phyloP scores from a whole-genome alignment of 2,329 filamentous ascomycete species.

The Paramyrothecium roridum region DNA sequence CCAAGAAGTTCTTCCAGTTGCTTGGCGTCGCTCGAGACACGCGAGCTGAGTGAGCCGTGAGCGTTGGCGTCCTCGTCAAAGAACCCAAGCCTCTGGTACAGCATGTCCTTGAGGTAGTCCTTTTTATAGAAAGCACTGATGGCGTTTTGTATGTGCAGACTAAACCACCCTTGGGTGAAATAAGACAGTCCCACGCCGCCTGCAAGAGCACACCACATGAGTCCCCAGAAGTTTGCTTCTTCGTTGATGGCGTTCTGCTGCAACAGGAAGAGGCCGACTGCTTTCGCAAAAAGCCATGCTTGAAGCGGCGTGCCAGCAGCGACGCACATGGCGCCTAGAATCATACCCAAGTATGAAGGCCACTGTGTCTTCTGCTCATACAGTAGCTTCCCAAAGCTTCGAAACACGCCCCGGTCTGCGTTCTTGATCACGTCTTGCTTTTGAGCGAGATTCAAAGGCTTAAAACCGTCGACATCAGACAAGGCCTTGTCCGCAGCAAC shows the following conservation, averaged over 20 bases:
- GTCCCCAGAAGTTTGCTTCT: constrained; percentile 21
- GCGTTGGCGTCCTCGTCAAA: constrained; percentile 26
- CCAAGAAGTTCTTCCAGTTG: constrained; percentile 27
- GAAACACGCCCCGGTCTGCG: constrained; percentile 1
- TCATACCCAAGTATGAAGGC: constrained; percentile 17
- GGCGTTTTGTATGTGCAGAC: constrained; percentile 6
- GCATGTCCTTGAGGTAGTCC: constrained; percentile 23
- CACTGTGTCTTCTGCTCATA: constrained; percentile 15
- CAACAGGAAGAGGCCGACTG: constrained; percentile 19
- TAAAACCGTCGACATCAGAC: no score
- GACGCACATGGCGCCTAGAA: constrained; percentile 19
- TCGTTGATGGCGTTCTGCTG: constrained; percentile 21
- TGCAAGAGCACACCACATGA: constrained; percentile 27
- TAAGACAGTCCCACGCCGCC: constrained; percentile 22
- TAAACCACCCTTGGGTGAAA: constrained; percentile 17
- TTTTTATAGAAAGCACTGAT: constrained; percentile 18
- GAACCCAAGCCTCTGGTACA: constrained; percentile 22
- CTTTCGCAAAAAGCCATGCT: constrained; percentile 24
- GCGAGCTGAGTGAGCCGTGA: constrained; percentile 20
- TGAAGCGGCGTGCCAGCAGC: constrained; percentile 22
- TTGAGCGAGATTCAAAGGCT: neutral
- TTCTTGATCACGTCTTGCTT: neutral
- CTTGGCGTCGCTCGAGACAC: constrained; percentile 24
- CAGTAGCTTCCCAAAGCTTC: constrained; percentile 14
- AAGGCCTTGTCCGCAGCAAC: no score